Percentiles rank a stretch among this genome's conserved stretches.
Conservation (phyloP, 1,284 basidiomycete genomes). For the Cryptococcus floricola region DNA sequence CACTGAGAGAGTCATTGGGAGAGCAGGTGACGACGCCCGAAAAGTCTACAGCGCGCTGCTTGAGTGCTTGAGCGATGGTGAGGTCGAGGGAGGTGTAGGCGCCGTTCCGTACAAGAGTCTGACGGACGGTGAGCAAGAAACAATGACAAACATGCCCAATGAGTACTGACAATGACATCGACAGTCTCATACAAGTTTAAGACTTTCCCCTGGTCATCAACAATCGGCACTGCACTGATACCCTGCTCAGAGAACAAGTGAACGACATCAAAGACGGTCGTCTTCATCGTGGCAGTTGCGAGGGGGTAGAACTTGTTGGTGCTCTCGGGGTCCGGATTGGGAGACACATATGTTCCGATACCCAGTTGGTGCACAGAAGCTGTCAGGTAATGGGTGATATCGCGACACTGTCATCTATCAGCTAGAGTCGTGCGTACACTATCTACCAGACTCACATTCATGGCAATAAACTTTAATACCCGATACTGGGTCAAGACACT, state of each 20-base stretch:
- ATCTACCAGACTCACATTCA: slow-evolving; percentile 67
- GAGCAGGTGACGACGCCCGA: slow-evolving; percentile 95
- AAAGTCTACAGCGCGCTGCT: slow-evolving; percentile 86
- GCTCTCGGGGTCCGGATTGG: slow-evolving; percentile 23
- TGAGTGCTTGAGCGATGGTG: slow-evolving; percentile 90
- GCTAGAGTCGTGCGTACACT: neutral
- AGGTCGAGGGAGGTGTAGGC: slow-evolving; percentile 92
- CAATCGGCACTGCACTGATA: slow-evolving; percentile 94
- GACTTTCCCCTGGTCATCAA: slow-evolving; percentile 88
- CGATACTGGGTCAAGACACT: slow-evolving; percentile 97
- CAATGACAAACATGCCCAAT: neutral
- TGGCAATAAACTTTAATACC: slow-evolving; percentile 95
- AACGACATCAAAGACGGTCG: slow-evolving; percentile 95
- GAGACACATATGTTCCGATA: slow-evolving; percentile 85
- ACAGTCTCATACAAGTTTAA: slow-evolving; percentile 98
- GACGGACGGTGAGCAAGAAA: slow-evolving; percentile 6
- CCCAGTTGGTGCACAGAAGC: slow-evolving; percentile 72
- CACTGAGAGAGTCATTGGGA: slow-evolving; percentile 87
- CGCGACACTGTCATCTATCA: slow-evolving; percentile 31
- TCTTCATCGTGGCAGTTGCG: slow-evolving; percentile 84
- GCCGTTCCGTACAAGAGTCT: slow-evolving; percentile 92
- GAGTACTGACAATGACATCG: slow-evolving; percentile 83
- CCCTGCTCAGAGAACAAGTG: slow-evolving; percentile 97
- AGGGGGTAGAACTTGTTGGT: slow-evolving; percentile 77
- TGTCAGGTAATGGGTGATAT: slow-evolving; percentile 49